These are phyloP conservation scores for Euphorbia peplus DNA, from an alignment of 345 rosid species.

Conservation along the genomic window DNA sequence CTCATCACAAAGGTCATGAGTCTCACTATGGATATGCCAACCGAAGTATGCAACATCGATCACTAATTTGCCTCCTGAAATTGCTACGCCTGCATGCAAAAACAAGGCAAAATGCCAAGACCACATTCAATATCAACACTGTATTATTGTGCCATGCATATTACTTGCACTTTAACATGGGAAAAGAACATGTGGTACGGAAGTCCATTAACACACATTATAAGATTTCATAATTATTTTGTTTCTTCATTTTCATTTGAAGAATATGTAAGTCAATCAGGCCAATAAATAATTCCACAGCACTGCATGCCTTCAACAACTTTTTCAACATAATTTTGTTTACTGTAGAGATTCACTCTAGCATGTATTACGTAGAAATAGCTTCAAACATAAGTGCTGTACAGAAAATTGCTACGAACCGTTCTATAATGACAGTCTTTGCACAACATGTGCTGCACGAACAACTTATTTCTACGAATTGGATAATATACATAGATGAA, in stretches of 20 bases:
- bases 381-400: background rate
- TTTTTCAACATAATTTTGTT: background rate
- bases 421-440: background rate
- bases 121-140: background rate
- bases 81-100: slow-evolving; percentile 35
- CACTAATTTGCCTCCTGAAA: slow-evolving; percentile 66
- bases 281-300: background rate
- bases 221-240: background rate
- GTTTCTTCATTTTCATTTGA: background rate
- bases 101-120: background rate
- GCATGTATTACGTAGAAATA: background rate
- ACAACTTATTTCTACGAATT: background rate
- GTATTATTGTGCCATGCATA: no score
- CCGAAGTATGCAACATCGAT: slow-evolving; percentile 89
- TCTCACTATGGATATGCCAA: slow-evolving; percentile 73
- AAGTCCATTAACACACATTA: background rate
- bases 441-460: background rate
- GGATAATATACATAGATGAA: background rate
- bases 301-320: background rate
- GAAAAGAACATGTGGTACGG: background rate
- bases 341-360: background rate
- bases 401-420: background rate
- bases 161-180: no score
- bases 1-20: slow-evolving; percentile 74
- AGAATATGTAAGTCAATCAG: background rate